Evolutionary conservation across 2,329 filamentous ascomycete species (phyloP), one percentile per base, ranked within the genome.

Genomic region (Scolecobasidium constrictum): DNA sequence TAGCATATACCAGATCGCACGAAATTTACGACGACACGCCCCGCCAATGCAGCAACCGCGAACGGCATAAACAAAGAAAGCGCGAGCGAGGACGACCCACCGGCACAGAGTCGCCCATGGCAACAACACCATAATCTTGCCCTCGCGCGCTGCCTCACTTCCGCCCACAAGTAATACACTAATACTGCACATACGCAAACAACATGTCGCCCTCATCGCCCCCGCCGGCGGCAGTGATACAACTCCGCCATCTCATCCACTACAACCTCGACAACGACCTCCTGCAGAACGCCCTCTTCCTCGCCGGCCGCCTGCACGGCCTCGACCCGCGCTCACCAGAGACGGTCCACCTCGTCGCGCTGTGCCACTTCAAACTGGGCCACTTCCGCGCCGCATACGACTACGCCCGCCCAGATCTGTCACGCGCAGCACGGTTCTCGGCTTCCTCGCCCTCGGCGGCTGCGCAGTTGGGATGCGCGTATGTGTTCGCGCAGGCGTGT

Each of bases 401-500:
- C 55, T 75, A 78, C 52, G 83, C 83, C 59, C 85, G 86, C 56
- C 72, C 76, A 37, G 70, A 18, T 4, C 26, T 26, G 15, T 31
- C 36, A 45, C 12, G 31, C 78, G 42, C 84, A 78, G 28, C 75
- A 75, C n/a, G n/a, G n/a, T 9, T 9, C 26, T 9, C 9, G 9
- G 26, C 26, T 9, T 9, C 26, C 9, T 31, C 26, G 26, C 9
- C 26, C 9, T 31, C 26, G n/a, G 40, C 77, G 48, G 84, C 83
- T 17, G 68, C 73, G 22, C 85, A 96, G 62, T 58, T 94, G 19
- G 88, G 88, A 21, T 95, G 90, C 62, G 78, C 85, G 15, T 96
- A 90, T 65, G 74, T 95, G 36, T 94, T 88, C 67, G 90, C 90
- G 41, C 87, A 94, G 57, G 78, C 87, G 31, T 96, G 86, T 56